These are phyloP conservation scores for Sordariomycetes sp. DNA, from an alignment of 2,329 filamentous ascomycete species.

Conservation along the genomic window DNA sequence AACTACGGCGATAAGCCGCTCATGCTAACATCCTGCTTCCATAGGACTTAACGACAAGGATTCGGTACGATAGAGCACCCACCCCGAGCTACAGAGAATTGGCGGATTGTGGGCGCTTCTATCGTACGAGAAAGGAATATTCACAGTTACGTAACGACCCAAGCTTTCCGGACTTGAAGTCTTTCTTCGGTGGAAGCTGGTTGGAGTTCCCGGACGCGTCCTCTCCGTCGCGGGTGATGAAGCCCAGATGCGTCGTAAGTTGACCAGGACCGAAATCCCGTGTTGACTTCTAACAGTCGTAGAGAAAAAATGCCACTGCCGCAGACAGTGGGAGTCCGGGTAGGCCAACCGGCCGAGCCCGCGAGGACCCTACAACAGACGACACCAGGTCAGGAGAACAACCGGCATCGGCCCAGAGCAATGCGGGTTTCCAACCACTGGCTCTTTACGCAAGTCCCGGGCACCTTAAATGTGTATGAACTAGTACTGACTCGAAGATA, in stretches of 20 bases:
- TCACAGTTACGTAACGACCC: background rate
- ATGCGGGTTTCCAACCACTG: background rate
- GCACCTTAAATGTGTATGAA: background rate
- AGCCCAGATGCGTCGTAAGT: background rate
- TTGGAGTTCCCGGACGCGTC: constrained; percentile 1
- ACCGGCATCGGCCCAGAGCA: too few species aligned
- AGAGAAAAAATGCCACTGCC: background rate
- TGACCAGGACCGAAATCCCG: background rate
- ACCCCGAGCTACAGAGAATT: background rate
- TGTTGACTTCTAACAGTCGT: background rate
- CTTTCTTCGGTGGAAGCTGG: background rate
- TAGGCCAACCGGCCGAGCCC: too few species aligned
- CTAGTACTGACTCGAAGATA: background rate
- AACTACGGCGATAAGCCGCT: too few species aligned
- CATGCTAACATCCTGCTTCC: background rate
- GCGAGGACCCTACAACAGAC: too few species aligned
- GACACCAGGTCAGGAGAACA: too few species aligned
- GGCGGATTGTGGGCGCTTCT: background rate
- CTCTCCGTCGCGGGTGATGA: background rate
- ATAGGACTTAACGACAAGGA: background rate
- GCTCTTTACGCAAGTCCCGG: background rate
- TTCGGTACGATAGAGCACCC: background rate
- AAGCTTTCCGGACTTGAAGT: background rate
- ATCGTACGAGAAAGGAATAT: too few species aligned
- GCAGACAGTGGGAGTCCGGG: background rate